phyloP scores from a whole-genome alignment of 768 basidiomycete species.

The Cytidiella melzeri region DNA sequence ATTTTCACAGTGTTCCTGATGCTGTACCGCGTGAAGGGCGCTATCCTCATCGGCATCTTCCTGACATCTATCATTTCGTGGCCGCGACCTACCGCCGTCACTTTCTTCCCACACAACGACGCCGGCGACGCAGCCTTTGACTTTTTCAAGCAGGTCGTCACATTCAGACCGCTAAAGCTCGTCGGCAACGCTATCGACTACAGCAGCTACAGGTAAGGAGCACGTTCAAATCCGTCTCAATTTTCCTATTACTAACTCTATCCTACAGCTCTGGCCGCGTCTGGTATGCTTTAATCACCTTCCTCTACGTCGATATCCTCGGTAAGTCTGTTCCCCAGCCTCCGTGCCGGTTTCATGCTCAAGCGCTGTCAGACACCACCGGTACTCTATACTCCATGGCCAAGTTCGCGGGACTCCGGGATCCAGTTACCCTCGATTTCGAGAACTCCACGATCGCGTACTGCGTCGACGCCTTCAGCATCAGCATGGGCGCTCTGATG shows the following conservation, averaged over 20 bases:
- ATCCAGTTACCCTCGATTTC: slow-evolving; percentile 80
- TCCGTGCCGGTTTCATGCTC: not conserved
- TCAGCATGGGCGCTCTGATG: slow-evolving; percentile 75
- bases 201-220: slow-evolving; percentile 14
- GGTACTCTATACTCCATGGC: slow-evolving; percentile 90
- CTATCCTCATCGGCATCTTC: slow-evolving; percentile 79
- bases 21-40: slow-evolving; percentile 80
- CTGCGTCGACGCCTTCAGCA: slow-evolving; percentile 76
- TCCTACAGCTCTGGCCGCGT: slow-evolving; percentile 54
- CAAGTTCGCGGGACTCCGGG: slow-evolving; percentile 83
- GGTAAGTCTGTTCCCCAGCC: slow-evolving; percentile 35
- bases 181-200: slow-evolving; percentile 60
- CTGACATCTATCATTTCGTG: slow-evolving; percentile 82
- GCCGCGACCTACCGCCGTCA: slow-evolving; percentile 78
- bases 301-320: slow-evolving; percentile 86
- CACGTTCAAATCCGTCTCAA: not conserved
- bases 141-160: slow-evolving; percentile 81
- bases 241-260: not conserved
- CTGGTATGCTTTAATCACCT: slow-evolving; percentile 85
- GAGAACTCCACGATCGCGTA: slow-evolving; percentile 79
- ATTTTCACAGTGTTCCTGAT: slow-evolving; percentile 74
- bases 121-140: slow-evolving; percentile 69
- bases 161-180: slow-evolving; percentile 57
- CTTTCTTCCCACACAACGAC: slow-evolving; percentile 70
- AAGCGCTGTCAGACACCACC: slow-evolving; percentile 30